Evolutionary conservation across 371 early-diverging fungal species (phyloP).

Genomic region (Apophysomyces elegans): DNA sequence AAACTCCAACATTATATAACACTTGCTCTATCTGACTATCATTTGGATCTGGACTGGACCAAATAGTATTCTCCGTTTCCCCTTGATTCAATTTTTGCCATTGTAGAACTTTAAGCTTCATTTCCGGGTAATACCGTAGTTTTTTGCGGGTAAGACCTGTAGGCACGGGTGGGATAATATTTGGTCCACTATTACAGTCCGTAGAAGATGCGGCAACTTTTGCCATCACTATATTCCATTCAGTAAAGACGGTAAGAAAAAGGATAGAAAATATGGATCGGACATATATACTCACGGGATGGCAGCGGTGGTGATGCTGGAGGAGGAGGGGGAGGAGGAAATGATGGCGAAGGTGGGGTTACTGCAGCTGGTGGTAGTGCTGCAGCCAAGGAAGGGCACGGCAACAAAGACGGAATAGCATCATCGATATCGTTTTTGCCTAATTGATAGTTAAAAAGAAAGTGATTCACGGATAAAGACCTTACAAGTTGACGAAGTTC

Average conservation of each 20-base stretch:
- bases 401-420: neutral
- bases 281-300: neutral
- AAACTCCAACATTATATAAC: neutral
- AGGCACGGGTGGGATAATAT: neutral
- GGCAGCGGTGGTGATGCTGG: neutral
- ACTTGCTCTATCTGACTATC: neutral
- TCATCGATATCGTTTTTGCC: neutral
- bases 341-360: slow-evolving; percentile 6
- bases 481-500: too few species aligned
- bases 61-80: neutral
- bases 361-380: neutral
- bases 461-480: too few species aligned
- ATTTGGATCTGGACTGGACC: neutral
- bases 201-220: neutral
- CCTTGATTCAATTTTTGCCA: neutral
- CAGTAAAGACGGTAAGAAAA: neutral
- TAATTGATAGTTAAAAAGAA: too few species aligned
- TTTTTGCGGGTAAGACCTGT: neutral
- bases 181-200: neutral
- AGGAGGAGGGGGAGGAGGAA: slow-evolving; percentile 8
- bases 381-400: neutral
- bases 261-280: too few species aligned
- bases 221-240: neutral
- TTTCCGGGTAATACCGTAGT: neutral
- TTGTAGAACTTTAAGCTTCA: neutral